Conservation (phyloP, 257 asterid species). For the Solanum medicagineum region DNA sequence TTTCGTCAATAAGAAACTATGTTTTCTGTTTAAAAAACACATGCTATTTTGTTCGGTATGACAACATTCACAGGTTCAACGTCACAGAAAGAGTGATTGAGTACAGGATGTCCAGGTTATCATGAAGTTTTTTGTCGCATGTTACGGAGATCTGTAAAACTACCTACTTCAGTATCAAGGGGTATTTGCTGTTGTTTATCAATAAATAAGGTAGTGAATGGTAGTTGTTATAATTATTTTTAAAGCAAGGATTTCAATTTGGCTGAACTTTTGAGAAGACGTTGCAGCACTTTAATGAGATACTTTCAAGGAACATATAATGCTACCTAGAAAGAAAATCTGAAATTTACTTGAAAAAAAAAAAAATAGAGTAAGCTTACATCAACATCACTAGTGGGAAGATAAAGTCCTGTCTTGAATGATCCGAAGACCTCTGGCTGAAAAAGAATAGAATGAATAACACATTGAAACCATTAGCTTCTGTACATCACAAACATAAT, state of each 20-base stretch:
- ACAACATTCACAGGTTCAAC: neutral
- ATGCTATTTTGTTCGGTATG: neutral
- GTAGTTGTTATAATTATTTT: neutral
- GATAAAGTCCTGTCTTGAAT: constrained; percentile 89
- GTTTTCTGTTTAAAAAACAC: neutral
- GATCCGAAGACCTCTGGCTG: constrained; percentile 98
- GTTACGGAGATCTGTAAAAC: neutral
- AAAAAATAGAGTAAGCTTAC: constrained; percentile 26
- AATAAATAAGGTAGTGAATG: neutral
- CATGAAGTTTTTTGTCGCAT: neutral
- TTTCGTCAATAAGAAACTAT: neutral
- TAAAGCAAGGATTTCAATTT: neutral
- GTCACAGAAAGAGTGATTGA: neutral
- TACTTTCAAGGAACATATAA: neutral
- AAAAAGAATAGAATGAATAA: neutral
- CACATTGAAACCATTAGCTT: neutral
- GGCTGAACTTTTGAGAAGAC: neutral
- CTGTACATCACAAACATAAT: neutral
- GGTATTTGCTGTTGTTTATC: neutral
- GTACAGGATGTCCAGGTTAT: neutral
- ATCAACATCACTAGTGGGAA: constrained; percentile 93
- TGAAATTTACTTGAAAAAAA: neutral
- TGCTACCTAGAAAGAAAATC: neutral
- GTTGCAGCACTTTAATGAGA: neutral
- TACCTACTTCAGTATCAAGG: neutral